Conservation (phyloP, 1,284 basidiomycete genomes). For the Tetrapyrgos nigripes region DNA sequence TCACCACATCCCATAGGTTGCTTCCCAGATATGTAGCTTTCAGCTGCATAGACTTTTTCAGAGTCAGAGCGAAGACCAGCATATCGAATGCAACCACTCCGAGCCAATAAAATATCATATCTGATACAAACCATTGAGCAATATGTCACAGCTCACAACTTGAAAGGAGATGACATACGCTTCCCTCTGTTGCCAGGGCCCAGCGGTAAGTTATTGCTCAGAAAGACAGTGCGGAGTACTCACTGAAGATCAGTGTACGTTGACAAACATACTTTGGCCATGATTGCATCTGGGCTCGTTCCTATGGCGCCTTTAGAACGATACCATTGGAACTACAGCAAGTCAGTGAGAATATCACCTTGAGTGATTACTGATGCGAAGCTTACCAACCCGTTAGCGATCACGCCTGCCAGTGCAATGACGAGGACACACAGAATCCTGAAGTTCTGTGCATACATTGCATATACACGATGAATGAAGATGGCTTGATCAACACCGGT, state of each 20-base stretch:
- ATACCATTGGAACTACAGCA: constrained; percentile 4
- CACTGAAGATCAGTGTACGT: not conserved
- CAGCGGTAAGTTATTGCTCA: no score
- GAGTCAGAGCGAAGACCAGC: constrained; percentile 5
- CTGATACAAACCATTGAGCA: not conserved
- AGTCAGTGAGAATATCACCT: not conserved
- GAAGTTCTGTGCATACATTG: constrained; percentile 3
- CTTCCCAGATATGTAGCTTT: not conserved
- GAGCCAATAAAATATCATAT: constrained; percentile 9
- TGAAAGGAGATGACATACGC: no score
- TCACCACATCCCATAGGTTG: not conserved
- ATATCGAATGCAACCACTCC: constrained; percentile 5
- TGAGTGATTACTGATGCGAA: not conserved
- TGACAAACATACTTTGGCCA: no score
- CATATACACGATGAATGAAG: constrained; percentile 6
- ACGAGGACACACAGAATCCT: not conserved
- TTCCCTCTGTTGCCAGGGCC: no score
- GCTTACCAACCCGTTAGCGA: constrained; percentile 8
- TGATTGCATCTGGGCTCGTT: no score
- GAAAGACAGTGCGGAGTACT: not conserved
- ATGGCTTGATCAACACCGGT: not conserved
- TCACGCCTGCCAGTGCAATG: not conserved
- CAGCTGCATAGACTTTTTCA: constrained; percentile 5
- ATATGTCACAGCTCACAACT: not conserved
- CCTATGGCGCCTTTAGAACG: not conserved